Conservation (phyloP, 129 eudicot genomes). For the Smallanthus sonchifolius region DNA sequence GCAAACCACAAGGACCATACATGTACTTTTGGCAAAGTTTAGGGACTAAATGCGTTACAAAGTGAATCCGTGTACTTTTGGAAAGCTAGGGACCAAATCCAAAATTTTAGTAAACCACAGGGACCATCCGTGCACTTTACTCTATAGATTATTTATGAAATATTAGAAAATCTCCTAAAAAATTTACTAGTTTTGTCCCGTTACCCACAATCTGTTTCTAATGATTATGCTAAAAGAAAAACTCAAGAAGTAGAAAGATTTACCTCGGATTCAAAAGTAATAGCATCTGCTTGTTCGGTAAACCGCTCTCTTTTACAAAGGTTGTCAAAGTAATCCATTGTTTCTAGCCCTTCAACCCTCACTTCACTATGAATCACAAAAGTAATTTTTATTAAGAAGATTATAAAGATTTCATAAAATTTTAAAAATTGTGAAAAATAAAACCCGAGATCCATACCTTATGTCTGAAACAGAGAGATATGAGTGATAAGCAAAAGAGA, state of each 20-base stretch:
- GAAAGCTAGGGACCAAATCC: too few relatives aligned
- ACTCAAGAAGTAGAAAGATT: slow-evolving; percentile 3
- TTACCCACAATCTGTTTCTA: too few relatives aligned
- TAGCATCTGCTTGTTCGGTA: slow-evolving; percentile 93
- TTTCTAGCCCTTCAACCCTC: slow-evolving; percentile 94
- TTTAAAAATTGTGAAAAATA: neutral
- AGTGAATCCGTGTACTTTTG: too few relatives aligned
- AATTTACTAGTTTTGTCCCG: neutral
- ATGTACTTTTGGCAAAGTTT: too few relatives aligned
- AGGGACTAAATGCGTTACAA: too few relatives aligned
- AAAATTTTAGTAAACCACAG: too few relatives aligned
- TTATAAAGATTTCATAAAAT: neutral
- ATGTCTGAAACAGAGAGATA: slow-evolving; percentile 87
- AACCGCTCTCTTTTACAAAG: slow-evolving; percentile 67
- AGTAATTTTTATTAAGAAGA: neutral
- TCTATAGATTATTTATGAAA: neutral
- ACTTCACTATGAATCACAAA: slow-evolving; percentile 59
- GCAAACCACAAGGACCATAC: too few relatives aligned
- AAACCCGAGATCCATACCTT: slow-evolving; percentile 42
- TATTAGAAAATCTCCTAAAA: neutral
- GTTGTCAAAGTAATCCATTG: slow-evolving; percentile 83
- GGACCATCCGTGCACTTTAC: too few relatives aligned
- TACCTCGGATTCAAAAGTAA: slow-evolving; percentile 97
- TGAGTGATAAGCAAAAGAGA: slow-evolving; percentile 86
- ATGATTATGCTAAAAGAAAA: neutral